phyloP scores from a whole-genome alignment of 176 grass and related monocot species.

The Oryza australiensis region DNA sequence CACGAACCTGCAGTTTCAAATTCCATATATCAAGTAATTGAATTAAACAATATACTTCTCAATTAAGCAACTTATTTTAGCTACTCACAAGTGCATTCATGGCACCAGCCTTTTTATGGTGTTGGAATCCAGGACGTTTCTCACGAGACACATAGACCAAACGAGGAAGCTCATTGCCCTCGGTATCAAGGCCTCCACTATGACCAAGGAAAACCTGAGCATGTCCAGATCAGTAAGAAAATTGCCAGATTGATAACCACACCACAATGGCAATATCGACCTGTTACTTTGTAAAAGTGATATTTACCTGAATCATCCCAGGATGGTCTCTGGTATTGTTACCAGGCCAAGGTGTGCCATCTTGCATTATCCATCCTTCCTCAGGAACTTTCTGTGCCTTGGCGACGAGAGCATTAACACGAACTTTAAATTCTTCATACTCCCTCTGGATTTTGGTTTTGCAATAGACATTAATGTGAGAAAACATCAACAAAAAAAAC shows the following conservation, averaged over 20 bases:
- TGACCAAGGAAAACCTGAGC: constrained; percentile 95
- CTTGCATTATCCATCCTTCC: constrained; percentile 99
- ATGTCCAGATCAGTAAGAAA: constrained; percentile 34
- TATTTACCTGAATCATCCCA: constrained; percentile 93
- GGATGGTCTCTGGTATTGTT: constrained; percentile 99
- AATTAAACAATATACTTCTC: constrained; percentile 25
- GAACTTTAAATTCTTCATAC: constrained; percentile 99
- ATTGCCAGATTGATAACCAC: neutral
- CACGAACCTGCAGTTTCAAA: constrained; percentile 67
- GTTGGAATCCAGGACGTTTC: constrained; percentile 95
- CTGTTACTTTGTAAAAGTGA: constrained; percentile 22
- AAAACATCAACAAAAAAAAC: neutral
- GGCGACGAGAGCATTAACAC: constrained; percentile 83
- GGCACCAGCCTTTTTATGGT: constrained; percentile 99
- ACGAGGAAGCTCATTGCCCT: constrained; percentile 90
- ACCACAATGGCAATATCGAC: constrained; percentile 18
- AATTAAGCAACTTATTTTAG: constrained; percentile 27
- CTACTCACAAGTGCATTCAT: constrained; percentile 98
- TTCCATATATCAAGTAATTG: constrained; percentile 30
- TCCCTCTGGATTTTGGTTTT: constrained; percentile 67
- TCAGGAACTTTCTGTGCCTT: constrained; percentile 98
- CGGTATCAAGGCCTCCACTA: constrained; percentile 90
- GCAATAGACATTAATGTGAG: constrained; percentile 20
- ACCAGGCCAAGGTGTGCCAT: constrained; percentile 98
- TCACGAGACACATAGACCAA: constrained; percentile 99